Evolutionary conservation across 345 rosid genomes (phyloP), one percentile per base, ranked within the genome.

Genomic region (Erodium maritimum): DNA sequence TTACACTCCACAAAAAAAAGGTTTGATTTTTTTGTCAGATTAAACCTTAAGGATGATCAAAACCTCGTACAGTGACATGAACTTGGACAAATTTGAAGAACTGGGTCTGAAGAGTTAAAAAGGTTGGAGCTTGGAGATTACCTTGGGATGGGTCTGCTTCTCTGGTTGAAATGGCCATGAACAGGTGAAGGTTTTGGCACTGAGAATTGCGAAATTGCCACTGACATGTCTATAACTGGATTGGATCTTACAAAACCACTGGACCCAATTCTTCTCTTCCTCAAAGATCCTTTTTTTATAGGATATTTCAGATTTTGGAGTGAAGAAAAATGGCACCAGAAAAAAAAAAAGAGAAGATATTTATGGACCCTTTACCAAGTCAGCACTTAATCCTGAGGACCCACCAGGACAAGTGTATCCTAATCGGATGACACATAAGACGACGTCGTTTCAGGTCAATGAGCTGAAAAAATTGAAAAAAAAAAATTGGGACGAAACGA

Each of bases 1-100:
- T 60, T 45, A 23, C 65, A n/a, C 56, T 61, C 20, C 55, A 53
- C 46, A 66, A 20, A 14, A 17, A 33, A 18, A 23, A 42, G 14
- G 12, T 3, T 3, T 42, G 3, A 10, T 42, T 16, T 7, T 11
- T 29, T 29, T 29, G 37, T 29, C 9, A 29, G 9, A 29, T 29
- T 29, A 1, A 29, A 29, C 37, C 37, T 29, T 5, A 29, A 29
- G 9, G 9, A 0, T 29, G 8, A 29, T 29, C 37, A 6, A 29
- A 29, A 29, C 37, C 9, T 11, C 9, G 37, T 29, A 29, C 37
- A 29, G n/a, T 29, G 37, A 6, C 9, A 29, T 29, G 9, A 29
- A 11, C 37, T 5, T 29, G 37, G 37, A n/a, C 37, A 29, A 29
- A 29, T 29, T n/a, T n/a, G n/a, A n/a, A 29, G 37, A 11, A 29